These are phyloP conservation scores for Leccinum pachyderme DNA, from an alignment of 1,284 basidiomycete species.

Conservation along the genomic window DNA sequence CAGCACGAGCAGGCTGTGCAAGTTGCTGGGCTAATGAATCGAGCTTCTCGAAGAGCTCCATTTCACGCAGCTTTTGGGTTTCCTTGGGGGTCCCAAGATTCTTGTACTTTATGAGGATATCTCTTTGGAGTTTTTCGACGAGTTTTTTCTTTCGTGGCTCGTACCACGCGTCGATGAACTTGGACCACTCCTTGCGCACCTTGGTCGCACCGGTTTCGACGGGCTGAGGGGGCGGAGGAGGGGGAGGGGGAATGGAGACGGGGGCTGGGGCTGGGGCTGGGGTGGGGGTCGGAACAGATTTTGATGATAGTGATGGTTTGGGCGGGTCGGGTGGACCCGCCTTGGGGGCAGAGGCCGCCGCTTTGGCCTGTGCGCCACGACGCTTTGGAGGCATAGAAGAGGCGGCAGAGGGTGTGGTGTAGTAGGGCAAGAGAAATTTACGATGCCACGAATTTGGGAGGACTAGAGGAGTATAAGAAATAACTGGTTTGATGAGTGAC, in stretches of 20 bases:
- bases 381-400: conserved; percentile 31
- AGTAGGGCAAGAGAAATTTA: conserved; percentile 5
- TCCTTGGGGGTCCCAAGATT: conserved; percentile 20
- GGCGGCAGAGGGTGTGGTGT: not conserved
- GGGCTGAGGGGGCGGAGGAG: conserved; percentile 10
- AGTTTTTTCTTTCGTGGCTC: conserved; percentile 30
- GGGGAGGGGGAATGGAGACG: conserved; percentile 6
- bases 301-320: conserved; percentile 12
- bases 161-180: conserved; percentile 29
- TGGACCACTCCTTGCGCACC: conserved; percentile 31
- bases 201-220: conserved; percentile 20
- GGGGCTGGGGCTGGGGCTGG: not conserved
- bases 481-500: conserved; percentile 22
- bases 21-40: conserved; percentile 23
- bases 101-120: conserved; percentile 34
- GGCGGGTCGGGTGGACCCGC: conserved; percentile 12
- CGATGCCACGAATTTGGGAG: conserved; percentile 11
- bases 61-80: conserved; percentile 30
- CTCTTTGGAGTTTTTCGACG: conserved; percentile 32
- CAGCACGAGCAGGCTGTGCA: conserved; percentile 28
- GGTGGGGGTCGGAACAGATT: conserved; percentile 9
- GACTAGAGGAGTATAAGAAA: conserved; percentile 18
- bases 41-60: conserved; percentile 29
- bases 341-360: conserved; percentile 13
- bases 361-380: conserved; percentile 21